Conservation (phyloP, 2,329 filamentous ascomycete species). For the Botrytis galanthina region DNA sequence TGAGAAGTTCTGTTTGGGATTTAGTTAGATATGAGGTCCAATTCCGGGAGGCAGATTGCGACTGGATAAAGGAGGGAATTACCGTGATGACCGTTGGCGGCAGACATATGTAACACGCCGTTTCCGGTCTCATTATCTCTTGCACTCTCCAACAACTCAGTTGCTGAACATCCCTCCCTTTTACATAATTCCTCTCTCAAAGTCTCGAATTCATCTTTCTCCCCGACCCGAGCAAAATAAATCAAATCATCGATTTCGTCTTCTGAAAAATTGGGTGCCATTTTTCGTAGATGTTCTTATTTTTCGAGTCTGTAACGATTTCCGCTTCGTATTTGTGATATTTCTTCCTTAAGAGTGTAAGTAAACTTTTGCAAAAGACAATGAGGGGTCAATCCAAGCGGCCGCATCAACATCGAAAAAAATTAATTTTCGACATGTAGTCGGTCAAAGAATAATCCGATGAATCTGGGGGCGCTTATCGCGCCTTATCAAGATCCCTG, state of each 20-base stretch:
- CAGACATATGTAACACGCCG: constrained; percentile 82
- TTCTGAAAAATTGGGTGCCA: constrained; percentile 54
- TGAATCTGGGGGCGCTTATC: constrained; percentile 16
- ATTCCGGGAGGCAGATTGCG: not conserved
- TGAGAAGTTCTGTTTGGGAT: constrained; percentile 21
- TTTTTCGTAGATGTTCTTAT: not conserved
- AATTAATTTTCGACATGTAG: not conserved
- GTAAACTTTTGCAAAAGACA: not conserved
- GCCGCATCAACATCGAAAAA: constrained; percentile 10
- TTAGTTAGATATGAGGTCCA: not conserved
- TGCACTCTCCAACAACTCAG: constrained; percentile 67
- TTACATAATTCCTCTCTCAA: constrained; percentile 58
- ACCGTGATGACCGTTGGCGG: constrained; percentile 86
- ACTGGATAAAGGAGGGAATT: constrained; percentile 34
- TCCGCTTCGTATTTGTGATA: no score
- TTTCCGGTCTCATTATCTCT: constrained; percentile 76
- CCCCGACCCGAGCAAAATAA: constrained; percentile 79
- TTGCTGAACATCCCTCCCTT: constrained; percentile 56
- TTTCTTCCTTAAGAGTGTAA: not conserved
- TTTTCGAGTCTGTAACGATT: no score
- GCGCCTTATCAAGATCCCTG: constrained; percentile 6
- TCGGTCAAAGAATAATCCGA: constrained; percentile 6
- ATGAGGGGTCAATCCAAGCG: constrained; percentile 6
- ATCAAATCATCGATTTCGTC: constrained; percentile 90
- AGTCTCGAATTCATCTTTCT: constrained; percentile 64